Conservation (phyloP, 2,329 filamentous ascomycete species). For the Talaromyces amestolkiae region DNA sequence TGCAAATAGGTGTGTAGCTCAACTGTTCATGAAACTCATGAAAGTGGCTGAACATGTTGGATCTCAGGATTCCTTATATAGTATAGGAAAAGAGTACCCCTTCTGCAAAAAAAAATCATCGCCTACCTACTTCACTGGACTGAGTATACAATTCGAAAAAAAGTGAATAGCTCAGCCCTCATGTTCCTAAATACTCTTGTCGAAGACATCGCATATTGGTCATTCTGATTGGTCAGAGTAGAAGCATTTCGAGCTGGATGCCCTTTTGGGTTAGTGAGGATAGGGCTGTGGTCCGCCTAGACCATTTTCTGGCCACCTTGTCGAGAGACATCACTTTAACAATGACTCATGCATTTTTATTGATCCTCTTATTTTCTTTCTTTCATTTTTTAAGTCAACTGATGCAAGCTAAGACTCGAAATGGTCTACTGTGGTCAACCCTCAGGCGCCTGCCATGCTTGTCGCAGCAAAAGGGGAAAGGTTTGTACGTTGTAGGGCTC, state of each 20-base stretch:
- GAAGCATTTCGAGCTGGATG: not conserved
- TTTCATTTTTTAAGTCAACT: not conserved
- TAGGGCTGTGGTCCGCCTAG: not conserved
- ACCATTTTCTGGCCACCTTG: not conserved
- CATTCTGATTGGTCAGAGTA: not conserved
- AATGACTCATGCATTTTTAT: not conserved
- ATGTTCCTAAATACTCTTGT: not conserved
- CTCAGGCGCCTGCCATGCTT: not conserved
- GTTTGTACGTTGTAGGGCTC: not conserved
- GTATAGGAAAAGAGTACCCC: not conserved
- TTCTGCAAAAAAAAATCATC: not conserved
- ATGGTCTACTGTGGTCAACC: constrained; percentile 3
- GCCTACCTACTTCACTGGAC: not conserved
- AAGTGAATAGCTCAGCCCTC: not conserved
- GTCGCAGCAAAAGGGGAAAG: not conserved
- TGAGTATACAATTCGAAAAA: not conserved
- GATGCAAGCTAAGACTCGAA: not conserved
- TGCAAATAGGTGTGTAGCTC: not conserved
- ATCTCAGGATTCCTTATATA: not conserved
- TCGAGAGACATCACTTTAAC: not conserved
- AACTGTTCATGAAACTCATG: not conserved
- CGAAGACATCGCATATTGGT: not conserved
- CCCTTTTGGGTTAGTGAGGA: not conserved
- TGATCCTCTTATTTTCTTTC: not conserved
- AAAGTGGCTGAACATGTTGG: not conserved